Evolutionary conservation across 345 rosid species (phyloP), one percentile per base, ranked within the genome.

Genomic region (Camelina laxa): DNA sequence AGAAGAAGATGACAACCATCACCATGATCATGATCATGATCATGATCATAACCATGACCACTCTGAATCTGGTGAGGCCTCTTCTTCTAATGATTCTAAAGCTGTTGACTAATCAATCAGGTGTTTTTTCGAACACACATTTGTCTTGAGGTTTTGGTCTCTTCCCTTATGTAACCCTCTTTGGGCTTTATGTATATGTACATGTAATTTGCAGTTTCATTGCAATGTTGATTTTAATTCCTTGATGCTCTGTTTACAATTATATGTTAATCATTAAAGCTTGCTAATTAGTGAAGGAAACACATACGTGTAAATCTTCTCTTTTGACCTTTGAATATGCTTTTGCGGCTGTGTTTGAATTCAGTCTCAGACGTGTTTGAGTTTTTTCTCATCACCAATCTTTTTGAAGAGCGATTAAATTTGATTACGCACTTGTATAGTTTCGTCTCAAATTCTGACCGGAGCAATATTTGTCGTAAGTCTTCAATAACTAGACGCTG

Each of bases 1-100:
- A 44, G 94, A 92, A 11, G 97, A 94, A 8, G 87, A 80, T 0
- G 55, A 84, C 4, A 53, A 75, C 44, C 78, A 60, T 5, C 78
- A 75, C 38, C 78, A 60, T 7, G 76, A 79, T 31, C 76, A 60
- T 39, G 66, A 79, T n/a, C 60, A 79, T 48, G 79, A 82, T 44
- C 62, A 70, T 38, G 69, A 54, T 16, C 83, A 77, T 55, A 41
- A 58, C 54, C 66, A 74, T 64, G 60, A 73, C 9, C 61, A 70
- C 67, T 60, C 69, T 0, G 70, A 44, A 11, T 42, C 73, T 63
- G 76, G 63, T 44, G 73, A 70, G 24, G 80, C 80, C 30, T 80
- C 73, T 38, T 75, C 80, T 3, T 80, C 82, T 58, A 70, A 65
- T 27, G 76, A 59, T 75, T 60, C 74, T 19, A 65, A 74, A 61